Evolutionary conservation across 1,284 basidiomycete genomes (phyloP), one percentile per base, ranked within the genome.

Genomic region (Cystobasidium pallidum): DNA sequence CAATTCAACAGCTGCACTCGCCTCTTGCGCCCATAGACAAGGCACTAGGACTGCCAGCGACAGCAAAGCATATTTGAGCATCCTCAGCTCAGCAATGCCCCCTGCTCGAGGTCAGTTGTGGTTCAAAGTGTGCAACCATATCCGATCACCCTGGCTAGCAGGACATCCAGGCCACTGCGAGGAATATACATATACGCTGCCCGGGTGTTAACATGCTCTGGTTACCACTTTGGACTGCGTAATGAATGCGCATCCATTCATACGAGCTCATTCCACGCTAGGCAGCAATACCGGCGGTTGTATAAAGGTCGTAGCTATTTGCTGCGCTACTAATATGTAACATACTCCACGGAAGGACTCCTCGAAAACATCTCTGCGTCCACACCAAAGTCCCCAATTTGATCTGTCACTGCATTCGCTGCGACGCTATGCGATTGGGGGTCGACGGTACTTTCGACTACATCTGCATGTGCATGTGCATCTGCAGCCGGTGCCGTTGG

Each of bases 1-100:
- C 1, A 1, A 2, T 10, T 57, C 54, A 36, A 36, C 17, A 4
- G 1, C 54, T 34, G 30, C 15, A 57, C 54, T 57, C 54, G 54
- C 54, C 54, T 57, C 30, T 57, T 57, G 30, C 8, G 54, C 54
- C 34, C 26, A 36, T 32, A 57, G 26, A 24, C 49, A 51, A 6
- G 49, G 49, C 24, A 17, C 21, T 3, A 51, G 49, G 7, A 51
- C 49, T 51, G 49, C 49, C 3, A 28, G 24, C 21, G 24, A 51
- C 21, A 51, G 3, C 2, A 24, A 15, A 3, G 24, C n/a, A 11
- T 10, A 6, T 15, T 4, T 6, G 24, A 51, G 49, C 49, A 51
- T 51, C 11, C 3, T 51, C 21, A 51, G 21, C 21, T 7, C 15
- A 2, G 49, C 24, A 51, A 39, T 39, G 7, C 36, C 13, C 36